phyloP scores from a whole-genome alignment of 441 rosid species.

The Corymbia calophylla region DNA sequence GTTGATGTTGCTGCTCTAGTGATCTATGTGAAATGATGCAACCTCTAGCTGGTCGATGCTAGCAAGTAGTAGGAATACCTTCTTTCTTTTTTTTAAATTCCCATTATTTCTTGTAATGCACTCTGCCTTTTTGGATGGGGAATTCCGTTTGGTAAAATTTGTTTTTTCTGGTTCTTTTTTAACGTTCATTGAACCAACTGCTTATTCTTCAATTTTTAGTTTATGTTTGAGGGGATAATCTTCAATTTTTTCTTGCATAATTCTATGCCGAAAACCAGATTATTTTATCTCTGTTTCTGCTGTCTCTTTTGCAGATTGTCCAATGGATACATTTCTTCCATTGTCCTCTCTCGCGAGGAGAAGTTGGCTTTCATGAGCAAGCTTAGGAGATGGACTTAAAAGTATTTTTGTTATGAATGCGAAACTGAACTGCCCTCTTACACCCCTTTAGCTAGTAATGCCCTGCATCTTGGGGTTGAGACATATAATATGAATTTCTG shows the following conservation, averaged over 20 bases:
- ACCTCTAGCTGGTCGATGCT: background rate
- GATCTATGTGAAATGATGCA: background rate
- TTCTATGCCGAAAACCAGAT: background rate
- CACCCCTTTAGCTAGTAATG: background rate
- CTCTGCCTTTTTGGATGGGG: background rate
- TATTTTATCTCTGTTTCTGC: background rate
- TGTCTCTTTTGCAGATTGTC: conserved; percentile 14
- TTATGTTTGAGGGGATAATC: background rate
- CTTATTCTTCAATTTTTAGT: background rate
- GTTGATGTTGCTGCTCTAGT: background rate
- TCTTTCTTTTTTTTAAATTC: background rate
- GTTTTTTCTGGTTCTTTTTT: background rate
- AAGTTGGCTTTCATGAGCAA: background rate
- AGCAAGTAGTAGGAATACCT: background rate
- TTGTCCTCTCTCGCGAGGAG: background rate
- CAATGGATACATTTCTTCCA: background rate
- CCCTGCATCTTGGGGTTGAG: background rate
- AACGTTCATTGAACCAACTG: background rate
- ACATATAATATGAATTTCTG: background rate
- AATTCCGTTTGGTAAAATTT: background rate
- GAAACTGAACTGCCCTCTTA: background rate
- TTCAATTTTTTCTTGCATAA: background rate
- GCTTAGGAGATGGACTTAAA: background rate
- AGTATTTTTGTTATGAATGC: background rate
- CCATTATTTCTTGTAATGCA: background rate